Percentiles rank a stretch among this genome's conserved stretches.
phyloP scores from a whole-genome alignment of 495 filamentous ascomycete species.

The Penicillium tannophilum region DNA sequence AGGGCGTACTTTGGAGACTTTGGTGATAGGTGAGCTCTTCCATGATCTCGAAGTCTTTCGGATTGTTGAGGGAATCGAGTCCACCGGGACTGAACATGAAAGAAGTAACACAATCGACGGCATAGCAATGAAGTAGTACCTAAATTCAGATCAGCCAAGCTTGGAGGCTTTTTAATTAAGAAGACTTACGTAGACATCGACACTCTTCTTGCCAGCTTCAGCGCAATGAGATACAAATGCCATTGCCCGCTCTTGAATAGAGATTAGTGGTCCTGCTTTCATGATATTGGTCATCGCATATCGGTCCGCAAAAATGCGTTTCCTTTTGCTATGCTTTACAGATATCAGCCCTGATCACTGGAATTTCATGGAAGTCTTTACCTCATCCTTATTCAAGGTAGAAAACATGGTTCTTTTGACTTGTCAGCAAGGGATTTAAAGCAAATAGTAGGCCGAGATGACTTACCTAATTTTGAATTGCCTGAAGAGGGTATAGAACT shows the following conservation, averaged over 20 bases:
- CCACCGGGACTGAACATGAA: conserved; percentile 66
- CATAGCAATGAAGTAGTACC: conserved; percentile 59
- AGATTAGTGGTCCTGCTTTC: conserved; percentile 50
- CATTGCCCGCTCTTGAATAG: conserved; percentile 55
- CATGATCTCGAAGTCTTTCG: conserved; percentile 61
- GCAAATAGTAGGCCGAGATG: neutral
- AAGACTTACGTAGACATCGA: conserved; percentile 59
- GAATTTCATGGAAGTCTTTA: conserved; percentile 15
- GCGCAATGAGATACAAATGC: conserved; percentile 54
- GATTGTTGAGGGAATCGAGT: conserved; percentile 52
- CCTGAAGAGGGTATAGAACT: conserved; percentile 65
- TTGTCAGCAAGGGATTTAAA: conserved; percentile 8
- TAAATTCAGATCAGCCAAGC: conserved; percentile 7
- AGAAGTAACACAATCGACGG: conserved; percentile 66
- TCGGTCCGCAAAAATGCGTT: conserved; percentile 60
- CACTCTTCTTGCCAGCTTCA: conserved; percentile 37
- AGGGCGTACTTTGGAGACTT: conserved; percentile 59
- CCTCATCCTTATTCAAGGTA: conserved; percentile 56
- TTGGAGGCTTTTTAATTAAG: neutral
- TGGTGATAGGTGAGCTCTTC: conserved; percentile 65
- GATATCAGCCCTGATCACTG: conserved; percentile 15
- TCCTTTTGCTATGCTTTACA: conserved; percentile 58
- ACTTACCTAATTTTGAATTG: conserved; percentile 27
- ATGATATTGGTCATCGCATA: conserved; percentile 70
- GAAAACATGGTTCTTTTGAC: conserved; percentile 59